Base-by-base conservation (phyloP, 805 yeast genomes). In the Starmera dryadoides region DNA sequence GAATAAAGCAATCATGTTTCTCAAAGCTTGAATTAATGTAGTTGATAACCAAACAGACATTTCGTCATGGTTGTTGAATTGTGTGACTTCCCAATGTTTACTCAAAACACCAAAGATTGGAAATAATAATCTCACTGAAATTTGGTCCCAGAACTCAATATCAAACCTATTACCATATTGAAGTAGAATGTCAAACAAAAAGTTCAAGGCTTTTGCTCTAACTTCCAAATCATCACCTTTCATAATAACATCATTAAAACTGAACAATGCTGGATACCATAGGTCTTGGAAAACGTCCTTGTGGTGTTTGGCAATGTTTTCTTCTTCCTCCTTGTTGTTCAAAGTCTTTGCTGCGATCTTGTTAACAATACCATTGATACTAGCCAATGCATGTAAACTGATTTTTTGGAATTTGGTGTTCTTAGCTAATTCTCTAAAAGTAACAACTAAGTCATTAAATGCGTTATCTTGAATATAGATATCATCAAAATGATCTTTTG, bases 21-120 rank as follows among this genome's bases (percentile, higher is more conserved):
- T 78, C 56, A 94, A 68, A 0, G 98, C 98, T 61, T 93, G 98
- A 46, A 94, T 88, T 60, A 93, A 73, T 1, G 99, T 93, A 0
- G 98, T 89, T 0, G 96, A 87, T 35, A 93, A 66, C 99, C 99
- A 93, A 12, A 94, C 95, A 35, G 96, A 86, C 49, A 87, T 61
- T 44, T 85, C 94, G 58, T 91, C 98, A 49, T 81, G 85, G 38
- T 73, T 75, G 47, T 75, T 77, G 46, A 75, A 77, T 42, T 77
- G 77, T 43, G 75, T 74, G 41, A 81, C 72, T 47, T 79, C 83
- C 80, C 93, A 85, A 52, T 80, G 83, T 32, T 75, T 74, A 38
- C 82, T 77, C 48, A 93, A 69, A 6, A 87, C 84, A 16, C 79
- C 78, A 61, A 93, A 93, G 15, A 93, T 87, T 2, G 98, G 98